Base-by-base conservation (phyloP, 2,329 filamentous ascomycete genomes). In the Exophiala mesophila region DNA sequence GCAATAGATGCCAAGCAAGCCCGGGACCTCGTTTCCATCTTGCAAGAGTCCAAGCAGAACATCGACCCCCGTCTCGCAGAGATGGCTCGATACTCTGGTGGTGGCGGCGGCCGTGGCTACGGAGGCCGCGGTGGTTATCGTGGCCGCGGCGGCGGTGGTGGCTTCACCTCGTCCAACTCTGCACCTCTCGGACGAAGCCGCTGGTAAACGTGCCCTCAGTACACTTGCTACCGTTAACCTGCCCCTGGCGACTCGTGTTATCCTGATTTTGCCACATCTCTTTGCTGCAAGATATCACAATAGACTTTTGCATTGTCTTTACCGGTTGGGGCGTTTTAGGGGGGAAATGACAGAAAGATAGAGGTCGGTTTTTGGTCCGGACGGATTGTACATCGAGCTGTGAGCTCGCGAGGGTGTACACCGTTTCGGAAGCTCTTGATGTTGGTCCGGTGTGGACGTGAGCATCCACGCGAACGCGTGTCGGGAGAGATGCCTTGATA, bases 41-140 rank as follows among this genome's bases (percentile, higher is more conserved):
- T 98, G 57, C 83, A 83, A 63, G 92, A 98, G 72, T 89, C 92
- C 55, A 97, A 97, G 76, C 92, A 98, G 74, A 84, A 94, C 70
- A 89, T 98, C 67, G 92, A 97, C 61, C 92, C 92, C 62, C 85
- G 88, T 66, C 83, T 98, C 52, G 81, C 82, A 52, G 92, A 98
- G 76, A 97, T 98, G 92, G 82, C 80, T 57, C 85, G 92, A 66
- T 97, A 89, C 64, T 80, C 88, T 55, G 87, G 88, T 52, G 87
- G 87, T 44, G 88, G 88, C 52, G 80, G 84, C 55, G 80, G 83
- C 59, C 80, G 77, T 58, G 65, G 75, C 45, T 70, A 78, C 55
- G 72, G 85, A 58, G 83, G 83, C 63, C 77, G 83, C 58, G 80
- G 83, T 55, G 77, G 76, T 54, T 71, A 76, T 54, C 74, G 80